Conservation (phyloP, 352 stramenopile genomes). For the Phytophthora nicotianae region DNA sequence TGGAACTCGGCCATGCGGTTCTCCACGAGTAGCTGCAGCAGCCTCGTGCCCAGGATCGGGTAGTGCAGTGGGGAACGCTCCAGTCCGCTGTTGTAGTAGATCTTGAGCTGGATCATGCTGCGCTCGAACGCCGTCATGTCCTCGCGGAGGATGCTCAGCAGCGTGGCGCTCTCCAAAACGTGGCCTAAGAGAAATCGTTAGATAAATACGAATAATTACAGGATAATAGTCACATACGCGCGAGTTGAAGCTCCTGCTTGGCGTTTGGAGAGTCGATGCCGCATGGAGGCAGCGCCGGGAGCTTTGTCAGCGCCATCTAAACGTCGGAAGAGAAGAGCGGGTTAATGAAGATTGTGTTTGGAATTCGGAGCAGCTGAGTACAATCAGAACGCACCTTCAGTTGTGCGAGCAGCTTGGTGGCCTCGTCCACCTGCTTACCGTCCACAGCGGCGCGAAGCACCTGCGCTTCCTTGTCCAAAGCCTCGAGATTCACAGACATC, state of each 20-base stretch:
- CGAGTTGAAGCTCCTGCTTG: conserved; percentile 71
- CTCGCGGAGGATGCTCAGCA: conserved; percentile 86
- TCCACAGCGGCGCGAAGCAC: conserved; percentile 67
- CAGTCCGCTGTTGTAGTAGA: conserved; percentile 75
- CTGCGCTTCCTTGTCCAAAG: conserved; percentile 68
- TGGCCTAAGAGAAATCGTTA: conserved; percentile 46
- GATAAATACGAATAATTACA: conserved; percentile 1
- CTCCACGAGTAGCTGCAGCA: conserved; percentile 91
- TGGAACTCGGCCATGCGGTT: conserved; percentile 94
- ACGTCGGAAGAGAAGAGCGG: background rate
- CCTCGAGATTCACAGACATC: conserved; percentile 47
- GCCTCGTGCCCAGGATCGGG: conserved; percentile 87
- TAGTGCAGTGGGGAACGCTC: conserved; percentile 78
- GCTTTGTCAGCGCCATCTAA: conserved; percentile 85
- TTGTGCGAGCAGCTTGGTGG: conserved; percentile 51
- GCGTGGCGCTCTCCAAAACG: conserved; percentile 89
- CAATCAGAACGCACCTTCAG: conserved; percentile 55
- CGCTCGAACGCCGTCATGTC: conserved; percentile 89
- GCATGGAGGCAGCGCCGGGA: conserved; percentile 85
- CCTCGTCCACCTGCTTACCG: conserved; percentile 46
- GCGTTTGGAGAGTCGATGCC: conserved; percentile 53
- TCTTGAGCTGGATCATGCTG: conserved; percentile 90
- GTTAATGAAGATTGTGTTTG: background rate
- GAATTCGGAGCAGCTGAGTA: background rate
- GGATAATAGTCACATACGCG: conserved; percentile 49